phyloP scores from a whole-genome alignment of 495 filamentous ascomycete genomes.

The Penicillium maclennaniae region DNA sequence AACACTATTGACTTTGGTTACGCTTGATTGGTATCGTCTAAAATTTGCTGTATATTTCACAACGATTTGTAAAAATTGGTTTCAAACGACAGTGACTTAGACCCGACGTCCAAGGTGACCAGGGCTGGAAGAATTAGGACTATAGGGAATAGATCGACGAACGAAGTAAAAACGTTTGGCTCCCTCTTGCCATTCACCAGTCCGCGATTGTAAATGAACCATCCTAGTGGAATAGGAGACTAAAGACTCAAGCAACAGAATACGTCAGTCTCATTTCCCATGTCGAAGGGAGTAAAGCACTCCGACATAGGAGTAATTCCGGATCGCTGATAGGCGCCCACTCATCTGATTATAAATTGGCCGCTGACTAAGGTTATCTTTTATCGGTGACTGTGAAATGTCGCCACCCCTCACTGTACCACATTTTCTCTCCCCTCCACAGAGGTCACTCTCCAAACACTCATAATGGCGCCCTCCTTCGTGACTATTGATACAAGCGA shows the following conservation, averaged over 20 bases:
- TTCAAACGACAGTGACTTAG: too few relatives aligned
- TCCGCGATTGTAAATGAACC: conserved; percentile 4
- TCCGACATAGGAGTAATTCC: conserved; percentile 9
- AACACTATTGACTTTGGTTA: too few relatives aligned
- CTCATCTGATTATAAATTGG: conserved; percentile 18
- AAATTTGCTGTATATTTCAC: too few relatives aligned
- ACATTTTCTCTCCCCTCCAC: conserved; percentile 6
- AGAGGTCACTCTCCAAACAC: background rate
- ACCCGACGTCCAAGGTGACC: too few relatives aligned
- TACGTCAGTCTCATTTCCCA: background rate
- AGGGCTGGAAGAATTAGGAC: background rate
- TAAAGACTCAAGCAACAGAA: background rate
- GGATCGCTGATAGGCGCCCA: conserved; percentile 13
- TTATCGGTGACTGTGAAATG: conserved; percentile 18
- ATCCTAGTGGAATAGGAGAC: background rate
- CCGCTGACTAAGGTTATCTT: conserved; percentile 24
- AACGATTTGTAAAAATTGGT: too few relatives aligned
- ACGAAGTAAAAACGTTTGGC: background rate
- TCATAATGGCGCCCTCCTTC: conserved; percentile 37
- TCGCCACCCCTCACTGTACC: conserved; percentile 25
- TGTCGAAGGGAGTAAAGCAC: conserved; percentile 1
- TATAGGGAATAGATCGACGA: background rate
- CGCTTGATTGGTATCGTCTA: too few relatives aligned
- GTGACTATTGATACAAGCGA: conserved; percentile 45
- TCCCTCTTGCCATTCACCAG: conserved; percentile 2